phyloP scores from a whole-genome alignment of 2,329 filamentous ascomycete genomes.

The Xylariaceae sp. region DNA sequence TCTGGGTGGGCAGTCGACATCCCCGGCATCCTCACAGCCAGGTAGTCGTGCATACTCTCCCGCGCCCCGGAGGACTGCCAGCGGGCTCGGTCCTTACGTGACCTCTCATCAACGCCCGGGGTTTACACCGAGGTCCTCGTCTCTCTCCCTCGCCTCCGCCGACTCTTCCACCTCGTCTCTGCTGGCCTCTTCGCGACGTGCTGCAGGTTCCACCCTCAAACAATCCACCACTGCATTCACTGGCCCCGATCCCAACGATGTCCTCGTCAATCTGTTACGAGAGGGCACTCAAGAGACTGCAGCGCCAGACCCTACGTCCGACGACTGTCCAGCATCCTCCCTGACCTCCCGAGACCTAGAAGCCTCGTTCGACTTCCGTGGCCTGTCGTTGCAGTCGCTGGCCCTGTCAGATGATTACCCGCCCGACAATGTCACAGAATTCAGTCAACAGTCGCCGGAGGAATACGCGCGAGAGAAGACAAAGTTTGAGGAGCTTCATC shows the following conservation, averaged over 20 bases:
- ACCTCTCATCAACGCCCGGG: slow-evolving; percentile 64
- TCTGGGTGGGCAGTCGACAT: slow-evolving; percentile 69
- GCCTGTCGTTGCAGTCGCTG: slow-evolving; percentile 72
- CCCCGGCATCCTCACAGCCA: slow-evolving; percentile 51
- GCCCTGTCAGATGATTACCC: slow-evolving; percentile 38
- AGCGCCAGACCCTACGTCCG: slow-evolving; percentile 8
- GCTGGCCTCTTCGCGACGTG: slow-evolving; percentile 59
- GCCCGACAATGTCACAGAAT: slow-evolving; percentile 30
- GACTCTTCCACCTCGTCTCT: slow-evolving; percentile 74
- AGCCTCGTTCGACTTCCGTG: slow-evolving; percentile 74
- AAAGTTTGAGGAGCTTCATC: slow-evolving; percentile 87
- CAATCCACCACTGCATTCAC: slow-evolving; percentile 52
- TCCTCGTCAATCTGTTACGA: slow-evolving; percentile 55
- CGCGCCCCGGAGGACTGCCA: slow-evolving; percentile 63
- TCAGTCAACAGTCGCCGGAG: slow-evolving; percentile 62
- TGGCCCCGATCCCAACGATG: slow-evolving; percentile 66
- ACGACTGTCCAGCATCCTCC: slow-evolving; percentile 11
- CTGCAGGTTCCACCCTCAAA: slow-evolving; percentile 67
- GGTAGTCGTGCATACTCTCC: slow-evolving; percentile 71
- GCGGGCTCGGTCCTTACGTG: slow-evolving; percentile 65
- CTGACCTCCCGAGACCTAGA: slow-evolving; percentile 55
- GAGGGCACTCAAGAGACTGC: slow-evolving; percentile 5
- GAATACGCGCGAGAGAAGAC: slow-evolving; percentile 79
- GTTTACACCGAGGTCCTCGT: slow-evolving; percentile 64
- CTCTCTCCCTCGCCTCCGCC: slow-evolving; percentile 74